These are phyloP conservation scores for Talaromyces funiculosus DNA, from an alignment of 2,329 filamentous ascomycete species.

Conservation along the genomic window DNA sequence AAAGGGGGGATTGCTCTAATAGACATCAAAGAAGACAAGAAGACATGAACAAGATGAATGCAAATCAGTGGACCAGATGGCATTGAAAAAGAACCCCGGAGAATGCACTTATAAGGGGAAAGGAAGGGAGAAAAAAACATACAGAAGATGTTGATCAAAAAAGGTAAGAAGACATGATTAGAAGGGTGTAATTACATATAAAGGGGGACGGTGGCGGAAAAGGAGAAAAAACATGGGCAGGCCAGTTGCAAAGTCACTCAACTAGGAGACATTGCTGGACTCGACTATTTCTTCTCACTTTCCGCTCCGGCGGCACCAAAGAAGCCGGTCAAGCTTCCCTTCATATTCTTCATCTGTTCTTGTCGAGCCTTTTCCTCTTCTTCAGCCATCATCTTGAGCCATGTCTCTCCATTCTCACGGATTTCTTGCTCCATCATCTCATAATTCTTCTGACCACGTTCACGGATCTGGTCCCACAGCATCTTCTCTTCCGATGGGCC, in stretches of 20 bases:
- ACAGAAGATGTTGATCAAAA: background rate
- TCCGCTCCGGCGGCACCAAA: slow-evolving; percentile 37
- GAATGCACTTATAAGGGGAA: slow-evolving; percentile 11
- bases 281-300: slow-evolving; percentile 11
- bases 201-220: background rate
- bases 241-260: background rate
- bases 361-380: slow-evolving; percentile 84
- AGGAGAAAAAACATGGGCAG: background rate
- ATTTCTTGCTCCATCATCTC: slow-evolving; percentile 86
- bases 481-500: slow-evolving; percentile 86
- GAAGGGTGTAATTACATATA: background rate
- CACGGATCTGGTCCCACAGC: slow-evolving; percentile 88
- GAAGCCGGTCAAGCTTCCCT: slow-evolving; percentile 62
- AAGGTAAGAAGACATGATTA: slow-evolving; percentile 12
- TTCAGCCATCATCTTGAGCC: slow-evolving; percentile 89
- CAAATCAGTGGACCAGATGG: slow-evolving; percentile 1
- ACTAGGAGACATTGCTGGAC: background rate
- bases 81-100: slow-evolving; percentile 2
- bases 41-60: slow-evolving; percentile 1
- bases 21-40: background rate
- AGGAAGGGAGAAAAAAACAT: background rate
- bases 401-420: slow-evolving; percentile 86
- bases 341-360: slow-evolving; percentile 89
- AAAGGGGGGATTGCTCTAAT: slow-evolving; percentile 10
- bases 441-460: slow-evolving; percentile 86